phyloP scores from a whole-genome alignment of 2,329 filamentous ascomycete species.

The Tolypocladium amazonense region DNA sequence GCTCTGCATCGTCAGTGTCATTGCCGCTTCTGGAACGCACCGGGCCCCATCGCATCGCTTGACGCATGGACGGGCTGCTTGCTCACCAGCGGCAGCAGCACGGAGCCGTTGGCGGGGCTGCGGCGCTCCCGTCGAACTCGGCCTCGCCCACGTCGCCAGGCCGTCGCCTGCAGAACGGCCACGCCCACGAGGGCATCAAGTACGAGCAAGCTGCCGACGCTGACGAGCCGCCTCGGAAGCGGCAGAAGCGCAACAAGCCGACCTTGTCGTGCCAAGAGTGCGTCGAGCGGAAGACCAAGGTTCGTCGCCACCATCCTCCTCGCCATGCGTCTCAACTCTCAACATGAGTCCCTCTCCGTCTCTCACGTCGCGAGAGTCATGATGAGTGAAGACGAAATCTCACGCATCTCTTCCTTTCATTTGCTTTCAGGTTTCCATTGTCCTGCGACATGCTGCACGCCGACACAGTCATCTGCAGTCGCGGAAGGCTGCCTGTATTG shows the following conservation, averaged over 20 bases:
- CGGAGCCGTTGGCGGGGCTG: not conserved
- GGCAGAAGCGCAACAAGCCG: conserved; percentile 77
- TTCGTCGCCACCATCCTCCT: conserved; percentile 22
- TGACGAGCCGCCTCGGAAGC: conserved; percentile 47
- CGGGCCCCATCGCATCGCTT: no score
- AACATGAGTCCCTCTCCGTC: not conserved
- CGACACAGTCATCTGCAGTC: not conserved
- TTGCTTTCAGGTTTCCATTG: not conserved
- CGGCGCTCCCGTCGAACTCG: conserved; percentile 15
- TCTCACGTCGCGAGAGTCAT: no score
- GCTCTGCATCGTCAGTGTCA: not conserved
- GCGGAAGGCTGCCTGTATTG: not conserved
- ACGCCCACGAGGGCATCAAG: no score
- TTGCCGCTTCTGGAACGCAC: conserved; percentile 9
- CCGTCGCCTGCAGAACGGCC: not conserved
- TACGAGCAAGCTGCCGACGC: no score
- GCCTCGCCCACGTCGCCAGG: conserved; percentile 2
- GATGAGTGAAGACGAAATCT: no score
- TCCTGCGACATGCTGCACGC: not conserved
- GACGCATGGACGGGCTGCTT: not conserved
- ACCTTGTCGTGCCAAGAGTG: conserved; percentile 71
- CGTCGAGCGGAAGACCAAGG: conserved; percentile 75
- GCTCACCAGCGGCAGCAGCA: not conserved
- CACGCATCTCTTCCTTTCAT: no score
- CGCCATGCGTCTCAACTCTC: not conserved